phyloP scores from a whole-genome alignment of 495 filamentous ascomycete species.

The Annulohypoxylon maeteangense region DNA sequence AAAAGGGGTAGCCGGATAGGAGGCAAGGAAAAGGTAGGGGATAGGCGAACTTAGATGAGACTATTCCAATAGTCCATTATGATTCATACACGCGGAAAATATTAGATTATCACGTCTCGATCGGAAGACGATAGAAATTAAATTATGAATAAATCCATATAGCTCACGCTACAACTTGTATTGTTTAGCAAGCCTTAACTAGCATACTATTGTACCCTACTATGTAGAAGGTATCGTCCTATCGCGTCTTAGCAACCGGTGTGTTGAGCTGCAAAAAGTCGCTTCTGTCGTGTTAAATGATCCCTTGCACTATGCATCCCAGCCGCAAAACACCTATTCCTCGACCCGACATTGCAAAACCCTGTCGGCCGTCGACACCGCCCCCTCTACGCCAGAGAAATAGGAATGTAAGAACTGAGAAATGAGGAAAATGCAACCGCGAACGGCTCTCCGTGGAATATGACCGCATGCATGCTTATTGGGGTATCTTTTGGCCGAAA shows the following conservation, averaged over 20 bases:
- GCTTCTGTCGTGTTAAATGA: not conserved
- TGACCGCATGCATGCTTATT: conserved; percentile 37
- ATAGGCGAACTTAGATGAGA: not conserved
- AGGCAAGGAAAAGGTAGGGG: not conserved
- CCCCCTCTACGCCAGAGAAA: not conserved
- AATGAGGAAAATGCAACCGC: conserved; percentile 22
- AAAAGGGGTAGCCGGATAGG: not conserved
- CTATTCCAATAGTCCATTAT: not conserved
- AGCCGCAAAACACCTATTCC: not conserved
- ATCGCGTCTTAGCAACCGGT: not conserved
- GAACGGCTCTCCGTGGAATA: conserved; percentile 20
- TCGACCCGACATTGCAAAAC: not conserved
- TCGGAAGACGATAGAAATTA: not conserved
- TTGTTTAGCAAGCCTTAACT: conserved; percentile 1
- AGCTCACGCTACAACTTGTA: not conserved
- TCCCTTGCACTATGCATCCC: not conserved
- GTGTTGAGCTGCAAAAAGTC: conserved; percentile 5
- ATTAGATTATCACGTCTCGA: not conserved
- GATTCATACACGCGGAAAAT: conserved; percentile 15
- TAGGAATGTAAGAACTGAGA: not conserved
- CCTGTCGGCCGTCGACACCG: conserved; percentile 5
- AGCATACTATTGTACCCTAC: conserved; percentile 1
- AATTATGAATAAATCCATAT: not conserved
- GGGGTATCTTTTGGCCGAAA: conserved; percentile 44
- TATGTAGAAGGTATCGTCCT: conserved; percentile 9